Evolutionary conservation across 2,329 filamentous ascomycete species (phyloP).

Genomic region (Trichoderma harzianum): DNA sequence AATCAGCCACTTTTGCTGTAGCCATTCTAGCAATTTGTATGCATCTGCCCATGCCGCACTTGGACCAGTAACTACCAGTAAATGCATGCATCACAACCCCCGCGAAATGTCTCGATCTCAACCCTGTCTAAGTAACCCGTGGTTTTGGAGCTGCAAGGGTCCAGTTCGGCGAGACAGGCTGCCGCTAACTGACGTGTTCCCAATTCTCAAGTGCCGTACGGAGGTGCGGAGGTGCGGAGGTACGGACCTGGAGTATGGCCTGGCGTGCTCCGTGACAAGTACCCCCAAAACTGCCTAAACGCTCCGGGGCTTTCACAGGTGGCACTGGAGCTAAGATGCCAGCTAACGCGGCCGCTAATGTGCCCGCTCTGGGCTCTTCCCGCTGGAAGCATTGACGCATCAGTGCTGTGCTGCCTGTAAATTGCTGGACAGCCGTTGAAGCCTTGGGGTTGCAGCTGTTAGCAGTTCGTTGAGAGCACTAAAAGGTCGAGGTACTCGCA

Average conservation of each 20-base stretch:
- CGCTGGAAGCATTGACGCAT: neutral
- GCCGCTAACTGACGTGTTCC: slow-evolving; percentile 17
- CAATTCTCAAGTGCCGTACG: neutral
- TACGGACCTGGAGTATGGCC: neutral
- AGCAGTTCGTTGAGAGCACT: neutral
- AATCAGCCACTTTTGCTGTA: neutral
- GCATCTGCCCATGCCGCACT: neutral
- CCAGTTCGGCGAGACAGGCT: slow-evolving; percentile 16
- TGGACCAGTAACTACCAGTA: neutral
- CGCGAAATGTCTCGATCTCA: neutral
- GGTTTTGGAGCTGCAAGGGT: neutral
- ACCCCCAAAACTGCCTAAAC: neutral
- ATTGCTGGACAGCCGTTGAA: neutral
- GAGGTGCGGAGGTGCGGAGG: slow-evolving; percentile 11
- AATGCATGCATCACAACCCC: neutral
- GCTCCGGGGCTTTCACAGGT: neutral
- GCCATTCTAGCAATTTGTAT: neutral
- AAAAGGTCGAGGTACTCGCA: neutral
- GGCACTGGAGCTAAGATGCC: neutral
- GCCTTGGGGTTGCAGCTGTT: neutral
- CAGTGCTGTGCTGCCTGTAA: neutral
- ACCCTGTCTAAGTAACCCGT: neutral
- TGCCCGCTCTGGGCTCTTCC: neutral
- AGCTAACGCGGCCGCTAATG: neutral
- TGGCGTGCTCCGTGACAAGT: neutral